phyloP scores from a whole-genome alignment of 108 stramenopile species.

The Cyclotella sp. region DNA sequence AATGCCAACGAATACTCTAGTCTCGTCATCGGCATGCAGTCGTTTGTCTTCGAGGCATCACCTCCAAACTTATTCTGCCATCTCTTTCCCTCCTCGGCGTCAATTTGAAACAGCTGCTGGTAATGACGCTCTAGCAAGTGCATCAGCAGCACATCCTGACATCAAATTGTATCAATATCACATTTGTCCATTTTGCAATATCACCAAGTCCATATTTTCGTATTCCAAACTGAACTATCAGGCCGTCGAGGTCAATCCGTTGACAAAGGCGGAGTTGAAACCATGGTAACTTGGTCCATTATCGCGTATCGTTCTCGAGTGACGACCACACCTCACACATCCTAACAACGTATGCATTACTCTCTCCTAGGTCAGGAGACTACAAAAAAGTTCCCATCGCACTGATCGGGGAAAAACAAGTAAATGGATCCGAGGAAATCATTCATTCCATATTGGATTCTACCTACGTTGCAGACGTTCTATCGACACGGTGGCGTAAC shows the following conservation, averaged over 20 bases:
- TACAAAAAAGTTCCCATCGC: slow-evolving; percentile 93
- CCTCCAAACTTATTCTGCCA: background rate
- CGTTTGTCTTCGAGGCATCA: too few relatives aligned
- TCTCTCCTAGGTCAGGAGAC: slow-evolving; percentile 54
- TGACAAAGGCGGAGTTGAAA: slow-evolving; percentile 89
- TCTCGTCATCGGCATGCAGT: too few relatives aligned
- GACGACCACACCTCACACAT: background rate
- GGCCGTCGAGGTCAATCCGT: slow-evolving; percentile 90
- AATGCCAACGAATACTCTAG: too few relatives aligned
- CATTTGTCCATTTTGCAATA: slow-evolving; percentile 95
- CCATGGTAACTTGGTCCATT: slow-evolving; percentile 37
- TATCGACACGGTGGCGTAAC: slow-evolving; percentile 40
- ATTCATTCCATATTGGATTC: slow-evolving; percentile 49
- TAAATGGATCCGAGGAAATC: slow-evolving; percentile 74
- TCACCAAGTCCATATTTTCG: slow-evolving; percentile 74
- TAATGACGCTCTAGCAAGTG: background rate
- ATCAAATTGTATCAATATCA: slow-evolving; percentile 87
- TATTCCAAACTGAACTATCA: slow-evolving; percentile 67
- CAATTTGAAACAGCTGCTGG: background rate
- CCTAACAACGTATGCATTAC: background rate
- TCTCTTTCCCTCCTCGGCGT: background rate
- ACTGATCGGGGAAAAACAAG: slow-evolving; percentile 52
- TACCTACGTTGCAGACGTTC: slow-evolving; percentile 16
- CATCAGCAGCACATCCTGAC: slow-evolving; percentile 29
- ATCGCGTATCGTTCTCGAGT: background rate